Evolutionary conservation across 768 basidiomycete genomes (phyloP).

Genomic region (Sarcodon sp.): DNA sequence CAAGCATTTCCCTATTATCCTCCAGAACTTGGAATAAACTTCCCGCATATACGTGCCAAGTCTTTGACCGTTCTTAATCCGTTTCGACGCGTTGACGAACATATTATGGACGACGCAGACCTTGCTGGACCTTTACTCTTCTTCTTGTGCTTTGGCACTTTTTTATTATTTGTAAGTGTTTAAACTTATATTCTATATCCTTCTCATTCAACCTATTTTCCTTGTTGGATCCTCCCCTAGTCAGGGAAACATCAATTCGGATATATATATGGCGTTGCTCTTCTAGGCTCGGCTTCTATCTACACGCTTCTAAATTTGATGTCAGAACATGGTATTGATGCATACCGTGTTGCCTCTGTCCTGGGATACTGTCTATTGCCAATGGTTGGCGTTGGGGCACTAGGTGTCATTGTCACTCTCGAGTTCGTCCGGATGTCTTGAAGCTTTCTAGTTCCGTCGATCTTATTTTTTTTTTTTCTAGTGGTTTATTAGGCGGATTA

Average conservation of each 20-base stretch:
- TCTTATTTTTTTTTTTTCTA: slow-evolving; percentile 17
- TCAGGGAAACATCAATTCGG: slow-evolving; percentile 98
- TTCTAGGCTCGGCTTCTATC: slow-evolving; percentile 86
- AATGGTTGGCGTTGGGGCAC: slow-evolving; percentile 87
- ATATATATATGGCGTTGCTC: slow-evolving; percentile 95
- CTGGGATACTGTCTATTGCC: slow-evolving; percentile 94
- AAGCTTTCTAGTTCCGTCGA: slow-evolving; percentile 1
- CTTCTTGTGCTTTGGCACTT: slow-evolving; percentile 88
- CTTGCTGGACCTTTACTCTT: slow-evolving; percentile 93
- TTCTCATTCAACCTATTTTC: neutral
- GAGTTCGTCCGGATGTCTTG: slow-evolving; percentile 46
- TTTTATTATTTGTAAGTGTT: slow-evolving; percentile 74
- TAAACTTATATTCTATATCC: neutral
- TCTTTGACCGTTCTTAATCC: slow-evolving; percentile 95
- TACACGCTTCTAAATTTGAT: slow-evolving; percentile 95
- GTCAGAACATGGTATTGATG: slow-evolving; percentile 91
- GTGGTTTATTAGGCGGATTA: slow-evolving; percentile 77
- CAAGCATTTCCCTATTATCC: neutral
- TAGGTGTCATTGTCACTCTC: slow-evolving; percentile 77
- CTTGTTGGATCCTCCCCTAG: slow-evolving; percentile 26
- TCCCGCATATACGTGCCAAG: slow-evolving; percentile 89
- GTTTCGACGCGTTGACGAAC: slow-evolving; percentile 66
- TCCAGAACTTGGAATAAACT: slow-evolving; percentile 94
- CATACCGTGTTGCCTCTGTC: slow-evolving; percentile 89
- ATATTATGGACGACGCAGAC: slow-evolving; percentile 99